phyloP scores from a whole-genome alignment of 345 rosid species.

The Salix exigua region DNA sequence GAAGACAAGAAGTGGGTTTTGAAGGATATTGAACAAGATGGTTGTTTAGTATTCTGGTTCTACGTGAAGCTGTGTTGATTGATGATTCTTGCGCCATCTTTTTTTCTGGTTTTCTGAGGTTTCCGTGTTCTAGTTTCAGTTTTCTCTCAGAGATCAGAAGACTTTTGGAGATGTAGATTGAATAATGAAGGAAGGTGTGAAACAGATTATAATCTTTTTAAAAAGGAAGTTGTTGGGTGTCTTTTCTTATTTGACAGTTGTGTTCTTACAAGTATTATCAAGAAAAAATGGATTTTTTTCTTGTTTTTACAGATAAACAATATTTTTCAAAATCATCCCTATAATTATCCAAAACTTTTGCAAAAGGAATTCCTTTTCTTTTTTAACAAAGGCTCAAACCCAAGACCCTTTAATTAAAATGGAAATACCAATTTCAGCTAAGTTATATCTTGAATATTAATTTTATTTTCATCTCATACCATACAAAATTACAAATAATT shows the following conservation, averaged over 20 bases:
- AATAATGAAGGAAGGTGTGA: background rate
- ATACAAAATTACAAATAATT: background rate
- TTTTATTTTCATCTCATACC: background rate
- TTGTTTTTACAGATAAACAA: too few relatives aligned
- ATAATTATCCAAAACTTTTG: background rate
- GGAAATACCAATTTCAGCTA: too few relatives aligned
- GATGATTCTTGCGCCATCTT: constrained; percentile 5
- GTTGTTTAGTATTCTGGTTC: constrained; percentile 49
- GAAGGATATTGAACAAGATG: constrained; percentile 45
- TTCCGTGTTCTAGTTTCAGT: background rate
- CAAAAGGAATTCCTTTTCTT: background rate
- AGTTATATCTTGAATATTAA: background rate
- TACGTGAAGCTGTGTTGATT: constrained; percentile 41
- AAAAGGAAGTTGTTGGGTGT: background rate
- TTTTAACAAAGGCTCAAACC: too few relatives aligned
- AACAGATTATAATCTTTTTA: background rate
- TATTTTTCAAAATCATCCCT: background rate
- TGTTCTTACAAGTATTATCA: too few relatives aligned
- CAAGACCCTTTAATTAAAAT: too few relatives aligned
- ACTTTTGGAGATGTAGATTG: background rate
- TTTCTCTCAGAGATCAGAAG: background rate
- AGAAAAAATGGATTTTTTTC: too few relatives aligned
- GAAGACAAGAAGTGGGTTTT: background rate
- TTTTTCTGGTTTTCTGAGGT: background rate
- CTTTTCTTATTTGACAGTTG: too few relatives aligned